Conservation (phyloP, 371 early-diverging fungal genomes). For the Actinomucor elegans region DNA sequence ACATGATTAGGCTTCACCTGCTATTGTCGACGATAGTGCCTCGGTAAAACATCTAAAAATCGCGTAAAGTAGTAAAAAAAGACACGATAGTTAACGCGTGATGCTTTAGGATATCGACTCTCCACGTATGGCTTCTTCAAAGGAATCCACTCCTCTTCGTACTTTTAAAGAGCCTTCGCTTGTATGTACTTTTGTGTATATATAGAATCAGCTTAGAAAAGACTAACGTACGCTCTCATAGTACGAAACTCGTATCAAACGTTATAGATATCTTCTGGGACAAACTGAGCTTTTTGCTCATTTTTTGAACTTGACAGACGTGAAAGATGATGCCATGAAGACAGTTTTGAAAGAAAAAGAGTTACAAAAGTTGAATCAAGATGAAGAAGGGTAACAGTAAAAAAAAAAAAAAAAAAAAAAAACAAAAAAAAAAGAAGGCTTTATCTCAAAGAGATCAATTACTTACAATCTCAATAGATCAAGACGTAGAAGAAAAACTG, state of each 20-base stretch:
- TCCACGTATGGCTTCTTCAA: slow-evolving; percentile 8
- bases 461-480: slow-evolving; percentile 44
- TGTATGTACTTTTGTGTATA: slow-evolving; percentile 10
- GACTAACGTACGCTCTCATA: slow-evolving; percentile 3
- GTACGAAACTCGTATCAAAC: slow-evolving; percentile 45
- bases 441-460: no score
- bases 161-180: slow-evolving; percentile 24
- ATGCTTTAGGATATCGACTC: slow-evolving; percentile 23
- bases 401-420: slow-evolving; percentile 82
- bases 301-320: slow-evolving; percentile 61
- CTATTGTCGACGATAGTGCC: slow-evolving; percentile 4
- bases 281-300: slow-evolving; percentile 81
- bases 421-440: slow-evolving; percentile 97
- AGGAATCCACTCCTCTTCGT: slow-evolving; percentile 23
- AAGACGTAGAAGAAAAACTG: slow-evolving; percentile 88
- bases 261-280: slow-evolving; percentile 85
- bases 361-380: slow-evolving; percentile 30
- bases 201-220: neutral
- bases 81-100: no score
- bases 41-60: neutral
- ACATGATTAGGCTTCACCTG: slow-evolving; percentile 16
- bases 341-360: slow-evolving; percentile 44
- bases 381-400: slow-evolving; percentile 38
- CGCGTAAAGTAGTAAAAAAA: neutral
- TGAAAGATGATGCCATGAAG: slow-evolving; percentile 44